Conservation (phyloP, 768 basidiomycete species). For the Paxillus ammoniavirescens region DNA sequence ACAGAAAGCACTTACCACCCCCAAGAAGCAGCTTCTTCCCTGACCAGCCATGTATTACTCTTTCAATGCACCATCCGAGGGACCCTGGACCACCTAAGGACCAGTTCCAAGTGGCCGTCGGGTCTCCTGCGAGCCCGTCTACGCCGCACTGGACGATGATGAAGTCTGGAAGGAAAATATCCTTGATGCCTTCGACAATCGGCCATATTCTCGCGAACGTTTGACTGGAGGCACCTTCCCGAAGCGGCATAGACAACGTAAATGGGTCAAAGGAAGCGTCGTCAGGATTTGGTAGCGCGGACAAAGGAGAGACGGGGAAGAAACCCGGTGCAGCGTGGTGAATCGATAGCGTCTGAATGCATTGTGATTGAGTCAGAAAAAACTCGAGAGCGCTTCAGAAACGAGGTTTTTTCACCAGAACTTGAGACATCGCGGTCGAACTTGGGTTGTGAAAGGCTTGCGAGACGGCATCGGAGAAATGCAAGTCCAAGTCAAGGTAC, state of each 20-base stretch:
- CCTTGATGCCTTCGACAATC: constrained; percentile 56
- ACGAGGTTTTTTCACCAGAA: constrained; percentile 38
- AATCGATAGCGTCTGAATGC: constrained; percentile 72
- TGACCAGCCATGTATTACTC: constrained; percentile 51
- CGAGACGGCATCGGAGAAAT: constrained; percentile 88
- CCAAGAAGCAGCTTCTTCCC: constrained; percentile 71
- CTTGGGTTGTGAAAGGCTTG: constrained; percentile 60
- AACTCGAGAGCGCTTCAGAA: not conserved
- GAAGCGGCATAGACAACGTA: constrained; percentile 79
- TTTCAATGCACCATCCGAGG: constrained; percentile 65
- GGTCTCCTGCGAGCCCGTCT: constrained; percentile 85
- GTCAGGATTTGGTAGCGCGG: constrained; percentile 42
- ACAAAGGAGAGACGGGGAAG: constrained; percentile 65
- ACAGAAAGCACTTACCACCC: constrained; percentile 49
- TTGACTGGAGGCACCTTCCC: constrained; percentile 59
- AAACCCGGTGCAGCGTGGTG: constrained; percentile 85
- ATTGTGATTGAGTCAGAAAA: not conserved
- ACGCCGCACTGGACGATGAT: constrained; percentile 84
- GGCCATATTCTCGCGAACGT: constrained; percentile 69
- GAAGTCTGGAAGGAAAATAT: constrained; percentile 71
- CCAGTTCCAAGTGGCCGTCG: constrained; percentile 74
- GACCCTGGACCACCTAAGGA: constrained; percentile 57
- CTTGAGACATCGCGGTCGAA: constrained; percentile 38
- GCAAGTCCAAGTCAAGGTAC: constrained; percentile 92
- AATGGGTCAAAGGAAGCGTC: constrained; percentile 47